Evolutionary conservation across 1,284 basidiomycete species (phyloP).

Genomic region (Moesziomyces sp.): DNA sequence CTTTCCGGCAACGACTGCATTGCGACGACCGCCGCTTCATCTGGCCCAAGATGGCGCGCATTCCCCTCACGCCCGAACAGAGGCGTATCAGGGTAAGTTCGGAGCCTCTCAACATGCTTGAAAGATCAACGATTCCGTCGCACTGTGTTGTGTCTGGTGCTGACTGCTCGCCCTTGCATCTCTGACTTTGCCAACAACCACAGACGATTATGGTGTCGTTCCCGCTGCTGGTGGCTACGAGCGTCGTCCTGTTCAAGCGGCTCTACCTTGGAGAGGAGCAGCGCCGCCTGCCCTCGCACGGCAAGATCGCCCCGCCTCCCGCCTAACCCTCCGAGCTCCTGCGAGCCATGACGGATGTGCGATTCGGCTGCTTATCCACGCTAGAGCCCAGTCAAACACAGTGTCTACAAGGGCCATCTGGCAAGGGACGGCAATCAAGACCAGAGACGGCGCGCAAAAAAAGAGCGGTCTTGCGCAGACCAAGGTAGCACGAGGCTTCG

Average conservation of each 20-base stretch:
- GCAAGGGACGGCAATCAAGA: too few relatives aligned
- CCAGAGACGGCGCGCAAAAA: too few relatives aligned
- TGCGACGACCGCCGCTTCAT: not conserved
- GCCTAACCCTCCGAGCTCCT: conserved; percentile 11
- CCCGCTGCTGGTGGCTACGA: conserved; percentile 43
- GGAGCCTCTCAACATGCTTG: too few relatives aligned
- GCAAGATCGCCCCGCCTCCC: conserved; percentile 31
- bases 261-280: conserved; percentile 62
- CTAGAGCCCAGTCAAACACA: not conserved
- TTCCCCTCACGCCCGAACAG: conserved; percentile 45
- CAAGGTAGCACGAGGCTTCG: too few relatives aligned
- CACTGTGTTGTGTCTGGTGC: not conserved
- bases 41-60: conserved; percentile 1
- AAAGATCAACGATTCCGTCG: too few relatives aligned
- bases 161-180: not conserved
- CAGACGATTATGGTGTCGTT: conserved; percentile 52
- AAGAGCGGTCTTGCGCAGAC: too few relatives aligned
- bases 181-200: too few relatives aligned
- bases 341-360: too few relatives aligned
- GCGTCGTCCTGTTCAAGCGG: conserved; percentile 59
- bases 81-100: conserved; percentile 43
- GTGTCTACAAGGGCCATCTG: not conserved
- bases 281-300: conserved; percentile 41
- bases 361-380: too few relatives aligned
- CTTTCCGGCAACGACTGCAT: not conserved